These are phyloP conservation scores for Debaryomyces subglobosus DNA, from an alignment of 1,139 yeast species.

Conservation along the genomic window DNA sequence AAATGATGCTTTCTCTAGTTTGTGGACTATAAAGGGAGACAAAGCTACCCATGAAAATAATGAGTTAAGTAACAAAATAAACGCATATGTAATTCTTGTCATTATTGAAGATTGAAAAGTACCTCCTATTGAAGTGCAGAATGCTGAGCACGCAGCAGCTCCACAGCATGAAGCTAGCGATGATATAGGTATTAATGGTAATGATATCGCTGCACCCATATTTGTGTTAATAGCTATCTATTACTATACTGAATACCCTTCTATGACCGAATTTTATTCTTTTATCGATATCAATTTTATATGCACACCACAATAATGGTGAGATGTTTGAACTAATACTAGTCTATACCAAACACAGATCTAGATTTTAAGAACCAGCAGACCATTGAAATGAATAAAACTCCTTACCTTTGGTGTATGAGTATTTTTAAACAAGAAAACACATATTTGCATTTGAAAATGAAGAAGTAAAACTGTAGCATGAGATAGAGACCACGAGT, in stretches of 20 bases:
- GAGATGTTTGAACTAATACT: background rate
- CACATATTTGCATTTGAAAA: background rate
- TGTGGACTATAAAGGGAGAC: constrained; percentile 75
- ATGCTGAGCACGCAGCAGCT: constrained; percentile 77
- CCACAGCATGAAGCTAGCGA: constrained; percentile 67
- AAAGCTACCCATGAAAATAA: constrained; percentile 88
- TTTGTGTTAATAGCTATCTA: background rate
- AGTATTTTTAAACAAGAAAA: background rate
- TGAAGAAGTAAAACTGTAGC: background rate
- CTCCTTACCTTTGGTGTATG: no score
- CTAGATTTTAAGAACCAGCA: background rate
- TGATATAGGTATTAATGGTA: constrained; percentile 68
- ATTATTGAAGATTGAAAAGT: constrained; percentile 66
- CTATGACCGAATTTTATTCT: background rate
- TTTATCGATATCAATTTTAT: background rate
- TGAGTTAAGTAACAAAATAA: constrained; percentile 75
- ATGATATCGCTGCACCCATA: constrained; percentile 86
- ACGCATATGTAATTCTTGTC: constrained; percentile 80
- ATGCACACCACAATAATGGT: background rate
- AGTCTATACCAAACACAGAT: background rate
- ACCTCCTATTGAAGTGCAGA: constrained; percentile 63
- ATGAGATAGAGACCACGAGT: background rate
- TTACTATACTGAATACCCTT: no score
- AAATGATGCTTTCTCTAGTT: constrained; percentile 73
- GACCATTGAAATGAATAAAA: background rate